Conservation (phyloP, 768 basidiomycete species). For the Kwoniella sp. region DNA sequence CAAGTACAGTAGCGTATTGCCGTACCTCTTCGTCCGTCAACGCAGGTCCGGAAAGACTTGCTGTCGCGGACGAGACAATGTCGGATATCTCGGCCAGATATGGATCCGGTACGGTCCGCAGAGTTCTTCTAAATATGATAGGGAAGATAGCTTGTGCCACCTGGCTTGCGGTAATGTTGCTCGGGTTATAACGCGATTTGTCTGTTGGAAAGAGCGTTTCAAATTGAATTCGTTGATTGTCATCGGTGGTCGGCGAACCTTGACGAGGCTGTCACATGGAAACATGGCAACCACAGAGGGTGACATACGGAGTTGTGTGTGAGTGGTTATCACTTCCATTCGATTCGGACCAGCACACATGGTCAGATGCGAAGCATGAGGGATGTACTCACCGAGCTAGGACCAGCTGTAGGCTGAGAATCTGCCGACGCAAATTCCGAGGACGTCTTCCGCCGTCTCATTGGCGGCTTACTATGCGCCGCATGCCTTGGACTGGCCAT, state of each 20-base stretch:
- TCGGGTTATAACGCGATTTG: background rate
- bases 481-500: background rate
- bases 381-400: conserved; percentile 1
- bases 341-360: too few species aligned
- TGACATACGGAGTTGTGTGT: too few species aligned
- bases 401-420: background rate
- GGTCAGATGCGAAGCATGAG: background rate
- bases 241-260: background rate
- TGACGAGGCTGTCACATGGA: conserved; percentile 9
- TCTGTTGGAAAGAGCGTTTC: background rate
- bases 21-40: conserved; percentile 13
- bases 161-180: background rate
- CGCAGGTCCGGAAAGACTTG: background rate
- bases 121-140: conserved; percentile 14
- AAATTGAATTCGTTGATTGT: background rate
- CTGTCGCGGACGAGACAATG: background rate
- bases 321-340: too few species aligned
- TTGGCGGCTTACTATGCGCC: background rate
- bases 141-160: conserved; percentile 9
- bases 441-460: background rate
- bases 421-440: conserved; percentile 16
- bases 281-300: too few species aligned
- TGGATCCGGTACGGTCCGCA: conserved; percentile 9
- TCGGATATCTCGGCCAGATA: conserved; percentile 9
- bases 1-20: conserved; percentile 3